Conservation (phyloP, 2,329 filamentous ascomycete genomes). For the Moelleriella libera region DNA sequence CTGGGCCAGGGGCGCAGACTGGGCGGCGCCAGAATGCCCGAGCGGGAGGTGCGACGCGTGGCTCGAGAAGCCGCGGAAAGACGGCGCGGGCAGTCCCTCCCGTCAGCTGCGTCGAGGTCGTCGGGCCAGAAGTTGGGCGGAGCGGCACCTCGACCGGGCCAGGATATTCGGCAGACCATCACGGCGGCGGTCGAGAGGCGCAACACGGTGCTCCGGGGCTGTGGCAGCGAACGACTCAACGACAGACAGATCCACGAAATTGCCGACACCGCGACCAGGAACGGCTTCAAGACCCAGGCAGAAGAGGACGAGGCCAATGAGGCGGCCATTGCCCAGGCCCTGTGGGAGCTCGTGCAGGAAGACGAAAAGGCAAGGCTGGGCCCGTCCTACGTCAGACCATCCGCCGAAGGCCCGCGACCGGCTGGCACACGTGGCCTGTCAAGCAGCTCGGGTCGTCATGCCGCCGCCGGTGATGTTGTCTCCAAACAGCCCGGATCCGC, state of each 20-base stretch:
- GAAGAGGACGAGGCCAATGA: constrained; percentile 87
- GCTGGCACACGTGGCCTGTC: constrained; percentile 13
- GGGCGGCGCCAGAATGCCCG: constrained; percentile 51
- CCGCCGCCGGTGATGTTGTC: constrained; percentile 1
- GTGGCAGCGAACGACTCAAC: constrained; percentile 56
- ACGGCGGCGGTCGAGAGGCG: constrained; percentile 57
- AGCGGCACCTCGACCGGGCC: constrained; percentile 31
- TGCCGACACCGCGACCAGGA: constrained; percentile 46
- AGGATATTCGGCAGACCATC: constrained; percentile 60
- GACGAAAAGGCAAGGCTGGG: constrained; percentile 44
- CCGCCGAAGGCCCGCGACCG: constrained; percentile 14
- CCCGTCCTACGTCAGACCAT: constrained; percentile 34
- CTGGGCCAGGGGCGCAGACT: constrained; percentile 60
- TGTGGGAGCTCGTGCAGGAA: constrained; percentile 77
- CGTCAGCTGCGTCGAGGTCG: constrained; percentile 55
- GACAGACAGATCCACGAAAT: constrained; percentile 53
- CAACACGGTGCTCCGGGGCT: constrained; percentile 54
- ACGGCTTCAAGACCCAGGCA: constrained; percentile 69
- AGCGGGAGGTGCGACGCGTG: constrained; percentile 59
- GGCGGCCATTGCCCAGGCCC: constrained; percentile 67
- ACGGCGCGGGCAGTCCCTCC: constrained; percentile 35
- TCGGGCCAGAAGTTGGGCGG: constrained; percentile 65
- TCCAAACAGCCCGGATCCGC: not conserved
- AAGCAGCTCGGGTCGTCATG: constrained; percentile 10
- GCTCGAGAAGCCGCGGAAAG: constrained; percentile 65